Evolutionary conservation across 768 basidiomycete genomes (phyloP).

Genomic region (Ephemerocybe angulata): DNA sequence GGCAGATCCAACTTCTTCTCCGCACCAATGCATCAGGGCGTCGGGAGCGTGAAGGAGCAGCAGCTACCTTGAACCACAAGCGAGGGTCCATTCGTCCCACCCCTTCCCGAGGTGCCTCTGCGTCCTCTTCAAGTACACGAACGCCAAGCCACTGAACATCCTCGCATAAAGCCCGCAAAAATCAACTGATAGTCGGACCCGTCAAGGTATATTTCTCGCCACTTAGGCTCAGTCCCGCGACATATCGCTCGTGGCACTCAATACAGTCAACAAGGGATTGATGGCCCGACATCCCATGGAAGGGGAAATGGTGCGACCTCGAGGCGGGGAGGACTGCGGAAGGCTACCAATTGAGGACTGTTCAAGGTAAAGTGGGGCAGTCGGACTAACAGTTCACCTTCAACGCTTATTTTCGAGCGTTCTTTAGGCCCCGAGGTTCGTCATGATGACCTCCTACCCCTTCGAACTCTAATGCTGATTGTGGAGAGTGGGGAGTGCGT

Average conservation of each 20-base stretch:
- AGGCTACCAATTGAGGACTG: too few relatives aligned
- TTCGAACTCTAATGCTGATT: too few relatives aligned
- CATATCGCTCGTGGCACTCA: not conserved
- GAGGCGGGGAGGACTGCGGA: too few relatives aligned
- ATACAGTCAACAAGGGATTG: too few relatives aligned
- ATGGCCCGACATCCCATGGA: not conserved
- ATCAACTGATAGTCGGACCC: not conserved
- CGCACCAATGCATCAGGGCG: too few relatives aligned
- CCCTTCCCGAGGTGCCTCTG: not conserved
- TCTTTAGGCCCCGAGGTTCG: too few relatives aligned
- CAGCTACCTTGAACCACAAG: not conserved
- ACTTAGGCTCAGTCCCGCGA: not conserved
- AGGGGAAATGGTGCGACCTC: too few relatives aligned
- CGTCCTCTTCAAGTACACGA: not conserved
- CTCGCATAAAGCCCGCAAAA: not conserved
- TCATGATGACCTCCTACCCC: too few relatives aligned
- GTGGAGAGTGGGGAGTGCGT: too few relatives aligned
- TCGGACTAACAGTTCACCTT: too few relatives aligned
- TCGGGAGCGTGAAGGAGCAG: not conserved
- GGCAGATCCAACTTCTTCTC: not conserved
- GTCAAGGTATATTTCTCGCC: not conserved
- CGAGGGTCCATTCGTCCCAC: not conserved
- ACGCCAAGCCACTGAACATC: not conserved
- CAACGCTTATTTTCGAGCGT: too few relatives aligned
- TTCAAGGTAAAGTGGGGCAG: too few relatives aligned